These are phyloP conservation scores for Periglandula ipomoeae DNA, from an alignment of 2,329 filamentous ascomycete genomes.

Conservation along the genomic window DNA sequence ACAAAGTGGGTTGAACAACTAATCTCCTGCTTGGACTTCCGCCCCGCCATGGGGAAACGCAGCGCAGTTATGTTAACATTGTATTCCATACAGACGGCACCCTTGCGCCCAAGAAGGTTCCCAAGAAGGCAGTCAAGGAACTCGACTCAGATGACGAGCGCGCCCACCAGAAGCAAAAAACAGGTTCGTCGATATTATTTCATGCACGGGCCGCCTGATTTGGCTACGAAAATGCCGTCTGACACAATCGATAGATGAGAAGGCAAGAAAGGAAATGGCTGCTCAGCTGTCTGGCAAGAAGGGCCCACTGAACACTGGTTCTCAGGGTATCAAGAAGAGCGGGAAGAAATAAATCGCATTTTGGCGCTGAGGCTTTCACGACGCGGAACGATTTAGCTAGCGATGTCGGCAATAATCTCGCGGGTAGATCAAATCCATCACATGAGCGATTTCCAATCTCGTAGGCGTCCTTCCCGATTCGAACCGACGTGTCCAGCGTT, in stretches of 20 bases:
- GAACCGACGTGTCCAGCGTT: too few relatives aligned
- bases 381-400: not conserved
- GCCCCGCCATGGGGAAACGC: too few relatives aligned
- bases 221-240: not conserved
- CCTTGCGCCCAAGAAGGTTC: constrained; percentile 75
- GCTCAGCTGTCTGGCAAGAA: constrained; percentile 69
- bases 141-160: constrained; percentile 81
- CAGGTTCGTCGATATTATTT: constrained; percentile 49
- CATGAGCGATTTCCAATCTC: not conserved
- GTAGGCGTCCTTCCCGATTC: too few relatives aligned
- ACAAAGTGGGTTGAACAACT: constrained; percentile 22
- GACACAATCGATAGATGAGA: constrained; percentile 50
- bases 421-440: not conserved
- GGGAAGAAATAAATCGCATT: constrained; percentile 69
- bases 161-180: constrained; percentile 73
- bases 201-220: not conserved
- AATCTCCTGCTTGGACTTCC: not conserved
- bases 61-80: not conserved
- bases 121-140: constrained; percentile 78
- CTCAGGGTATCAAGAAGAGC: constrained; percentile 94
- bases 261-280: constrained; percentile 78
- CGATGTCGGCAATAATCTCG: not conserved
- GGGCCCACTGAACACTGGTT: constrained; percentile 75
- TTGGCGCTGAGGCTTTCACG: not conserved
- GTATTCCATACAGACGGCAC: constrained; percentile 57